Percentiles rank a stretch among this genome's conserved stretches.
phyloP scores from a whole-genome alignment of 2,329 filamentous ascomycete species.

The Atkinsonella texensis region DNA sequence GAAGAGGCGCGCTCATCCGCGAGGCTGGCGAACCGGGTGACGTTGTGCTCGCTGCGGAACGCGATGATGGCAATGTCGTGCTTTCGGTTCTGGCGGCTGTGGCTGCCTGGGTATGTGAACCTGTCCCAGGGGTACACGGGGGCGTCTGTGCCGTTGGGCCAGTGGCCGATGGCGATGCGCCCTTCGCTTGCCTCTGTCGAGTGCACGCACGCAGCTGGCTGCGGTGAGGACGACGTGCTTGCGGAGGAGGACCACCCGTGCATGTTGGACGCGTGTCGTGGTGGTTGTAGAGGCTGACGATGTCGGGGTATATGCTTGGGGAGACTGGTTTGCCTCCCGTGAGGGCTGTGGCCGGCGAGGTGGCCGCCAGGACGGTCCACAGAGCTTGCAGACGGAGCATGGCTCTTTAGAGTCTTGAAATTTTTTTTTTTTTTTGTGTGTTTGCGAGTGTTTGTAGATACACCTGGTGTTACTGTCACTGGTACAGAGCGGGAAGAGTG shows the following conservation, averaged over 20 bases:
- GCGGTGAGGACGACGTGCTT: conserved; percentile 2
- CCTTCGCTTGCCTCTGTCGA: too few relatives aligned
- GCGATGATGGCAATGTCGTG: conserved; percentile 2
- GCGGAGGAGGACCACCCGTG: background rate
- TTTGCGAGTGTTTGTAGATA: too few relatives aligned
- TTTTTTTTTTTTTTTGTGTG: too few relatives aligned
- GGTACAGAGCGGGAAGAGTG: too few relatives aligned
- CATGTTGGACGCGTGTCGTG: background rate
- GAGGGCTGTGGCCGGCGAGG: background rate
- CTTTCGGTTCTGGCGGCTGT: background rate
- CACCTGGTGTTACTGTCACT: too few relatives aligned
- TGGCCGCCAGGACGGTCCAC: background rate
- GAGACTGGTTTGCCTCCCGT: background rate
- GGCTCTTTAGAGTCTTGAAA: too few relatives aligned
- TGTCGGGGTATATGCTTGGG: background rate
- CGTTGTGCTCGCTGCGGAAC: background rate
- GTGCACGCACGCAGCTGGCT: conserved; percentile 4
- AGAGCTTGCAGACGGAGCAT: too few relatives aligned
- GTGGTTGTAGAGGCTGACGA: background rate
- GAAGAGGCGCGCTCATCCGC: background rate
- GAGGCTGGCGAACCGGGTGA: background rate
- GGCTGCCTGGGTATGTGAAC: background rate
- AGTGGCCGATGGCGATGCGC: background rate
- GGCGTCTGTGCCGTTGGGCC: background rate
- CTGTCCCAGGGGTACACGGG: background rate